Conservation (phyloP, 2,329 filamentous ascomycete species). For the Penicillium sp. region DNA sequence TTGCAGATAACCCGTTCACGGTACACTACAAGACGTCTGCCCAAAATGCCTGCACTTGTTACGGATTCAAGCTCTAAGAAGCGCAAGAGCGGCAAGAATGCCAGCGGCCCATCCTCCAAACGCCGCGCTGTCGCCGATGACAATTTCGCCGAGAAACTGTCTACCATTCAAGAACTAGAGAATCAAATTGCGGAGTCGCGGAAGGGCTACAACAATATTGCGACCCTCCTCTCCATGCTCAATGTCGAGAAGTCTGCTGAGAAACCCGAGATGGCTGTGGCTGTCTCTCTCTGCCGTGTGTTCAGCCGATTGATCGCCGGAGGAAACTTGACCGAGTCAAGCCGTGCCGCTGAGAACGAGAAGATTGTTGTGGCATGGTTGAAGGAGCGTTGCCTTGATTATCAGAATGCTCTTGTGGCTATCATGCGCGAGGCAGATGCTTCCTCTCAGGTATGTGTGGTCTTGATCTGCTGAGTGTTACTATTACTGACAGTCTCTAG, state of each 20-base stretch:
- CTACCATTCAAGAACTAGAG: conserved; percentile 72
- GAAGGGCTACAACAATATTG: conserved; percentile 90
- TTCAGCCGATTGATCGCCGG: conserved; percentile 78
- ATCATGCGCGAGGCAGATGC: conserved; percentile 62
- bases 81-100: conserved; percentile 39
- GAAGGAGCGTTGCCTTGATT: conserved; percentile 69
- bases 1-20: conserved; percentile 9
- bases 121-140: conserved; percentile 49
- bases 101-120: conserved; percentile 40
- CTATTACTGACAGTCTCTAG: conserved; percentile 36
- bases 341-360: conserved; percentile 69
- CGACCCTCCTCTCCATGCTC: conserved; percentile 63
- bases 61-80: conserved; percentile 38
- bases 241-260: conserved; percentile 50
- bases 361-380: conserved; percentile 74
- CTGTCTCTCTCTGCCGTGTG: conserved; percentile 78
- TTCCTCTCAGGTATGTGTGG: conserved; percentile 47
- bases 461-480: not conserved
- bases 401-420: conserved; percentile 60
- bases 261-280: conserved; percentile 64
- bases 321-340: conserved; percentile 66
- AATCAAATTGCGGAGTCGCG: conserved; percentile 78
- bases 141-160: conserved; percentile 54
- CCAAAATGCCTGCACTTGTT: conserved; percentile 30
- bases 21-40: conserved; percentile 11